Evolutionary conservation across 176 grass and related monocot species (phyloP), one percentile per base, ranked within the genome.

Genomic region (Pharus latifolius): DNA sequence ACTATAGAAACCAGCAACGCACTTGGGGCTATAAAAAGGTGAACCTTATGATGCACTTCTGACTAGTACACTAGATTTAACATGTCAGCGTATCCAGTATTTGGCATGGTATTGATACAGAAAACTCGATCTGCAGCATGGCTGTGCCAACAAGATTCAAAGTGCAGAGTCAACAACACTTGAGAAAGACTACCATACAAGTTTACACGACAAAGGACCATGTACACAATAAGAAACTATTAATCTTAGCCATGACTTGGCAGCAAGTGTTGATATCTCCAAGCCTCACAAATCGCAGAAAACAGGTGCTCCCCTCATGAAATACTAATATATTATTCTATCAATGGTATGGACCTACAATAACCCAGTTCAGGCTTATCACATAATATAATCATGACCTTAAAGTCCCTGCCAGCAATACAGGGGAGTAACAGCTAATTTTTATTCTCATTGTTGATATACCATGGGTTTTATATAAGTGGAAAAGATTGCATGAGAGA

Each of bases 281-380:
- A 30, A 13, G 54, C 30, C 55, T 56, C 47, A 57, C 57, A 44
- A 32, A 49, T 17, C 38, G 18, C 37, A 49, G 6, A 74, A 60
- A 68, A 74, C 37, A 1, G 1, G 32, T 43, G n/a, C 11, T 47
- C 28, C 38, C 54, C 52, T 24, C 52, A 60, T 74, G 37, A 63
- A 69, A 16, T 37, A 69, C 34, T 79, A 28, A 61, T 20, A 73
- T 54, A 60, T 60, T 35, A 69, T 69, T 67, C n/a, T n/a, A n/a
- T n/a, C n/a, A n/a, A 73, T 33, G 3, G 22, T 44, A 8, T 53
- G 49, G 37, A 62, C 59, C 56, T 41, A 70, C 74, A 49, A 49
- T 40, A 79, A 43, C 11, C 40, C 40, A 55, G 10, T 50, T 65
- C 32, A 53, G 10, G 42, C 19, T 52, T 79, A 53, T 55, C 71